Evolutionary conservation across 768 basidiomycete species (phyloP).

Genomic region (Hericium rajendrae): DNA sequence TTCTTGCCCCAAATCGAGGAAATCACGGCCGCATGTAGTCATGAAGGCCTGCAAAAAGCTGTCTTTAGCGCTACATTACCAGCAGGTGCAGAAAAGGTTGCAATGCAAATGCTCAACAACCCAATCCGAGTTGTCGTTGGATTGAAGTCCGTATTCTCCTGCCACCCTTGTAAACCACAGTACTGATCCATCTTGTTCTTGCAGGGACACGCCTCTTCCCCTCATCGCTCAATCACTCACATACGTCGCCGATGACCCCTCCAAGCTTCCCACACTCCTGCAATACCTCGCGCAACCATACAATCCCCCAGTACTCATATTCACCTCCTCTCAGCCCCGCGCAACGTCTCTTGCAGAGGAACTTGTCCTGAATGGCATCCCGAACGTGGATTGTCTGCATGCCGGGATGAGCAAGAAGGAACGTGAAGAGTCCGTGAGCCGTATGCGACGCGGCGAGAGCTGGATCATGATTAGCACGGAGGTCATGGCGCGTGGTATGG

Average conservation of each 20-base stretch:
- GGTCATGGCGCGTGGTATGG: slow-evolving; percentile 97
- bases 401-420: slow-evolving; percentile 83
- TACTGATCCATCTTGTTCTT: not conserved
- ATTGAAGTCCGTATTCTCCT: slow-evolving; percentile 58
- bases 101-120: slow-evolving; percentile 74
- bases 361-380: slow-evolving; percentile 65
- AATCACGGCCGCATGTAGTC: slow-evolving; percentile 68
- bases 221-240: slow-evolving; percentile 83
- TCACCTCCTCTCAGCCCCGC: slow-evolving; percentile 85
- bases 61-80: slow-evolving; percentile 95
- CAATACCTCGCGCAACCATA: slow-evolving; percentile 74
- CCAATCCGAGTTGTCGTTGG: slow-evolving; percentile 95
- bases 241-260: slow-evolving; percentile 88
- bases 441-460: slow-evolving; percentile 82
- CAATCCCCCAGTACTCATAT: slow-evolving; percentile 85
- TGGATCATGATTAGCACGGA: slow-evolving; percentile 97
- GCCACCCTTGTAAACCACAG: not conserved
- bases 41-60: slow-evolving; percentile 66
- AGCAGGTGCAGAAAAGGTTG: slow-evolving; percentile 76
- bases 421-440: slow-evolving; percentile 72
- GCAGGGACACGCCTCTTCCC: slow-evolving; percentile 86
- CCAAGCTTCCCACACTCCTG: slow-evolving; percentile 87
- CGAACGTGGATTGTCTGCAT: slow-evolving; percentile 84
- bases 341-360: slow-evolving; percentile 73
- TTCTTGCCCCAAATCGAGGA: slow-evolving; percentile 87